Evolutionary conservation across 345 rosid species (phyloP).

Genomic region (Populus tremula): DNA sequence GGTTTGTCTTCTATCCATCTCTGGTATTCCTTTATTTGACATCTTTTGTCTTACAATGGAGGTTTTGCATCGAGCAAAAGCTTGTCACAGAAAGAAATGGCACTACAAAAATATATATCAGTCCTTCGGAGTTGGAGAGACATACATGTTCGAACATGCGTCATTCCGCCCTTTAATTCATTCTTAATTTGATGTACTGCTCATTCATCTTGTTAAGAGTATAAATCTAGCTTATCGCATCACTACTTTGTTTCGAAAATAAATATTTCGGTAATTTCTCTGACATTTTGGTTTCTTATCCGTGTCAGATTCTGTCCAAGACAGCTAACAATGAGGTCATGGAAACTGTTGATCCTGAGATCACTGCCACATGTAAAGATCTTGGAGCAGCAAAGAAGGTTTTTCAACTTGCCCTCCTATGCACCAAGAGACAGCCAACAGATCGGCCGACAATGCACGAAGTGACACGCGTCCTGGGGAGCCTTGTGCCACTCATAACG

Average conservation of each 20-base stretch:
- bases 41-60: no score
- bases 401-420: conserved; percentile 81
- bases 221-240: background rate
- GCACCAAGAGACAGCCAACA: conserved; percentile 73
- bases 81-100: no score
- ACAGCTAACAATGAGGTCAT: conserved; percentile 76
- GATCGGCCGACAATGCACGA: conserved; percentile 94
- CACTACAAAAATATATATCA: background rate
- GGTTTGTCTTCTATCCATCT: conserved; percentile 44
- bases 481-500: conserved; percentile 41
- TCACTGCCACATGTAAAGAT: conserved; percentile 70
- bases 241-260: background rate
- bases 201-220: background rate
- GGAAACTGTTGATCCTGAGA: conserved; percentile 81
- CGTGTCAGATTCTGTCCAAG: conserved; percentile 70
- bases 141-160: background rate
- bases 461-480: conserved; percentile 71
- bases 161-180: background rate
- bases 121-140: background rate
- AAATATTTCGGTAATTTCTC: background rate
- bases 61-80: no score
- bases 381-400: conserved; percentile 80
- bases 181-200: background rate
- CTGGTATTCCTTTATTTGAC: background rate
- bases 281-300: background rate